A percentile compares a stretch with the other conserved stretches of the same genome.
Conservation (phyloP, 495 filamentous ascomycete genomes). For the Hapsidospora chrysogenum region DNA sequence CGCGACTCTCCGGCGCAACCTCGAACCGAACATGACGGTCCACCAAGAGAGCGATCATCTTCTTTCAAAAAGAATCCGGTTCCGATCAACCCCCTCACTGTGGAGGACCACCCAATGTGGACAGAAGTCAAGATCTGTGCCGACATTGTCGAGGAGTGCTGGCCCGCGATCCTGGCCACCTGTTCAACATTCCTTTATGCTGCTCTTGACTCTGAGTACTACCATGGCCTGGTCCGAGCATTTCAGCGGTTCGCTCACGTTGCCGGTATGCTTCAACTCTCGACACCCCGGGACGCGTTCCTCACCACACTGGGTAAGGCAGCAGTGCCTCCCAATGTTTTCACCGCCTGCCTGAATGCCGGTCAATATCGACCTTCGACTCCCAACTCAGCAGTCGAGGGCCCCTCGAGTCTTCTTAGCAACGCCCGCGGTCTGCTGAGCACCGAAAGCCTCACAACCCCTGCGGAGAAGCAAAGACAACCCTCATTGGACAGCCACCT, state of each 20-base stretch:
- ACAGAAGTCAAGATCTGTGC: conserved; percentile 58
- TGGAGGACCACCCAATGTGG: conserved; percentile 55
- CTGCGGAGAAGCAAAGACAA: conserved; percentile 34
- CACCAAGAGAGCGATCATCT: conserved; percentile 23
- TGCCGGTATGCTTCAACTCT: conserved; percentile 67
- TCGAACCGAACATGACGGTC: conserved; percentile 13
- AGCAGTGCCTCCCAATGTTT: conserved; percentile 63
- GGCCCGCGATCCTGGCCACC: conserved; percentile 86
- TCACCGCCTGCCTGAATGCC: conserved; percentile 40
- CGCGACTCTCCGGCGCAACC: conserved; percentile 24
- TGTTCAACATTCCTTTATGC: conserved; percentile 92
- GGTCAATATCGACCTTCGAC: conserved; percentile 19
- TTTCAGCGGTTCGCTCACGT: conserved; percentile 96
- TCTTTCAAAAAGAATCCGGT: conserved; percentile 43
- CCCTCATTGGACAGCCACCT: conserved; percentile 28
- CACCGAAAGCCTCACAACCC: conserved; percentile 38
- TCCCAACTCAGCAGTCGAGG: conserved; percentile 29
- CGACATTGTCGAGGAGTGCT: conserved; percentile 74
- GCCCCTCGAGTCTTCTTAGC: conserved; percentile 32
- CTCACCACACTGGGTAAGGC: conserved; percentile 86
- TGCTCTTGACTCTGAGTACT: conserved; percentile 83
- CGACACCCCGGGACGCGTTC: conserved; percentile 84
- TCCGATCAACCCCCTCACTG: conserved; percentile 61
- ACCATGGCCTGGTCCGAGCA: conserved; percentile 78
- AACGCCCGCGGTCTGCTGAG: conserved; percentile 49